Percentiles rank a stretch among this genome's conserved stretches.
These are phyloP conservation scores for Fusarium chuoi DNA, from an alignment of 2,329 filamentous ascomycete genomes.

Conservation along the genomic window DNA sequence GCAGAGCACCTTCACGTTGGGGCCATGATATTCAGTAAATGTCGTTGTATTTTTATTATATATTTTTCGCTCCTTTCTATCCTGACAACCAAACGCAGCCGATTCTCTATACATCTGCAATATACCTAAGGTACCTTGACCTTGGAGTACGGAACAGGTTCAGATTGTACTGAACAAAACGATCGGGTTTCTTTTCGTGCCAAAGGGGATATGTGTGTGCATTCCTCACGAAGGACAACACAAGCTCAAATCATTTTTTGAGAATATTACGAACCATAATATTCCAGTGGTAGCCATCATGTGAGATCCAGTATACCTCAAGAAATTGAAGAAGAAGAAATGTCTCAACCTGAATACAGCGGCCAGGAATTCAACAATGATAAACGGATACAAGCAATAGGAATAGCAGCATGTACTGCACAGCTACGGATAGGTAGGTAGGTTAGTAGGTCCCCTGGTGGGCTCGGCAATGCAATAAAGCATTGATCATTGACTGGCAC, in stretches of 20 bases:
- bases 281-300: not conserved
- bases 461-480: slow-evolving; percentile 31
- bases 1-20: not conserved
- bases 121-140: not conserved
- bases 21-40: not conserved
- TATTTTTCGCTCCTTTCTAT: not conserved
- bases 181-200: not conserved
- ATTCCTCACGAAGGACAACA: not conserved
- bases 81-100: not conserved
- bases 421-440: not conserved
- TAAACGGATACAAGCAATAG: not conserved
- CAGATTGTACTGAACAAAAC: not conserved
- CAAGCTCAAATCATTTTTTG: not conserved
- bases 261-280: not conserved
- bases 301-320: not conserved
- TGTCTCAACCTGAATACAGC: not conserved
- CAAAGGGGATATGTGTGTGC: not conserved
- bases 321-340: not conserved
- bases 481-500: slow-evolving; percentile 39
- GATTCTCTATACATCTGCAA: not conserved
- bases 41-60: not conserved
- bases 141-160: not conserved
- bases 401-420: too few species aligned
- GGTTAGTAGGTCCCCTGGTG: slow-evolving; percentile 16
- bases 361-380: not conserved